phyloP scores from a whole-genome alignment of 75 land plant genomes.

The Sequoiadendron giganteum region DNA sequence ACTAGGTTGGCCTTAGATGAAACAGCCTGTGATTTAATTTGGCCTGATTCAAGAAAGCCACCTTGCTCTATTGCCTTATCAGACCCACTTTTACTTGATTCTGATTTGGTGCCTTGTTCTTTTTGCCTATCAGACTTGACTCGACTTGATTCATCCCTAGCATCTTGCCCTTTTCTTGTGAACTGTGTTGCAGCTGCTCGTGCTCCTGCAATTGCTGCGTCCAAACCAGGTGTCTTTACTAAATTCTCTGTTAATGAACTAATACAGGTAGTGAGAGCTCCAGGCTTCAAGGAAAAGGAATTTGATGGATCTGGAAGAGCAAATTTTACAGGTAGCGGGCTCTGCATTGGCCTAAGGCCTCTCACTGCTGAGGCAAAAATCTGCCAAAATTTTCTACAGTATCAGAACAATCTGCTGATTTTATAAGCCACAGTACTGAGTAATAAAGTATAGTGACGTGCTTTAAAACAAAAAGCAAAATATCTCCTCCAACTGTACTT shows the following conservation, averaged over 20 bases:
- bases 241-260: constrained; percentile 15
- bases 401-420: constrained; percentile 1
- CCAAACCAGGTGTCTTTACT: constrained; percentile 37
- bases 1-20: neutral
- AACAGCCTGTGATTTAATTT: neutral
- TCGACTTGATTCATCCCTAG: constrained; percentile 11
- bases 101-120: neutral
- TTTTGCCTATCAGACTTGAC: neutral
- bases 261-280: constrained; percentile 24
- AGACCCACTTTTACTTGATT: neutral
- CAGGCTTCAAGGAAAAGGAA: constrained; percentile 61
- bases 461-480: neutral
- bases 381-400: constrained; percentile 23
- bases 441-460: neutral
- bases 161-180: constrained; percentile 28
- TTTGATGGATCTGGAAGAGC: constrained; percentile 56
- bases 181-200: constrained; percentile 78
- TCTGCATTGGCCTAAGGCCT: constrained; percentile 58
- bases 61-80: neutral
- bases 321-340: constrained; percentile 72
- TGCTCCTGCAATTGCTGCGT: constrained; percentile 77
- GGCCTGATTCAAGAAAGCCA: neutral
- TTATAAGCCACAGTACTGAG: neutral
- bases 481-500: neutral
- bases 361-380: constrained; percentile 64